phyloP scores from a whole-genome alignment of 257 asterid species.

The Solanum appendiculatum region DNA sequence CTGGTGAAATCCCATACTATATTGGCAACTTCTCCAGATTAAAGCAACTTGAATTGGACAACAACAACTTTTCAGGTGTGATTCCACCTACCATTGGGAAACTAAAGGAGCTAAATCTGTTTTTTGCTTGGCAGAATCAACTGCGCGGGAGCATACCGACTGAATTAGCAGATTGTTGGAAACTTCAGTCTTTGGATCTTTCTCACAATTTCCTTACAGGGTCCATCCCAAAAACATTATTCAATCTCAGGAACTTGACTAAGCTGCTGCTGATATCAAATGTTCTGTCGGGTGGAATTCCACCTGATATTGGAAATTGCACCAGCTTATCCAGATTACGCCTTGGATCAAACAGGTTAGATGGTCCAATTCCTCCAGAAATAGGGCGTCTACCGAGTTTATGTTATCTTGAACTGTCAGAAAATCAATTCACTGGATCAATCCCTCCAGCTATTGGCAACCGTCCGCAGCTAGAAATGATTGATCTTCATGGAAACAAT shows the following conservation, averaged over 20 bases:
- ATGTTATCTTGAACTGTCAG: conserved; percentile 57
- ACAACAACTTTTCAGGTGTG: conserved; percentile 48
- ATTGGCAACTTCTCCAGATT: conserved; percentile 45
- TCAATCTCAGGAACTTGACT: conserved; percentile 50
- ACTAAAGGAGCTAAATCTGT: conserved; percentile 51
- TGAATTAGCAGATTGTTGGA: conserved; percentile 37
- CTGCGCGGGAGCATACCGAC: conserved; percentile 51
- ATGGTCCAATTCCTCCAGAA: conserved; percentile 43
- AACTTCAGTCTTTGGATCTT: conserved; percentile 55
- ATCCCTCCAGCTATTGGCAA: conserved; percentile 50
- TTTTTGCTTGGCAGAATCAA: conserved; percentile 72
- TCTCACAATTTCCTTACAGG: conserved; percentile 55
- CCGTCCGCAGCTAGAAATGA: conserved; percentile 51
- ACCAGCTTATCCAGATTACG: conserved; percentile 46
- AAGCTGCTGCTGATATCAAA: conserved; percentile 57
- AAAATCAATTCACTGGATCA: conserved; percentile 40
- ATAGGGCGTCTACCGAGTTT: conserved; percentile 32
- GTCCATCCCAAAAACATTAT: conserved; percentile 39
- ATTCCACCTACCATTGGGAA: conserved; percentile 51
- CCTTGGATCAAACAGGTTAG: conserved; percentile 42
- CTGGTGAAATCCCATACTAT: conserved; percentile 41
- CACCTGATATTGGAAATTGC: conserved; percentile 61
- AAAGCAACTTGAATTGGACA: conserved; percentile 61
- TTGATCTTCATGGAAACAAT: conserved; percentile 51
- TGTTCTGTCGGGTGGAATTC: conserved; percentile 44